Evolutionary conservation across 164 flowering plant species (phyloP).

Genomic region (Annona cherimola): DNA sequence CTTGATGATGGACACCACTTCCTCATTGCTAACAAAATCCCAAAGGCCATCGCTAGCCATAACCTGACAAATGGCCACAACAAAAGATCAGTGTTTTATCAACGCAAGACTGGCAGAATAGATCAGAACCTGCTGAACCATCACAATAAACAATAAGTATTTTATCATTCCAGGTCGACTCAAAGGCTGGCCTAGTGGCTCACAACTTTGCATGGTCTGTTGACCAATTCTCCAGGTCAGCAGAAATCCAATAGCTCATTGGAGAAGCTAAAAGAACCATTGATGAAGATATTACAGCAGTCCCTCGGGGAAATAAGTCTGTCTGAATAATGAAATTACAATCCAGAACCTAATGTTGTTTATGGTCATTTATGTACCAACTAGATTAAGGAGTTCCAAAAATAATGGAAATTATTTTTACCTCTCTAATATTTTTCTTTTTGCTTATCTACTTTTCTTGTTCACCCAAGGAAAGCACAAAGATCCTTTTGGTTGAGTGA

Average conservation of each 20-base stretch:
- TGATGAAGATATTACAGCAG: too few species aligned
- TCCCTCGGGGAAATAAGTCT: too few species aligned
- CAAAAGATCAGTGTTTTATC: neutral
- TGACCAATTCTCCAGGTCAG: neutral
- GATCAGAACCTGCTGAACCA: slow-evolving; percentile 54
- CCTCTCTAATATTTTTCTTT: neutral
- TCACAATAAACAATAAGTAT: neutral
- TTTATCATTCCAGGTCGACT: neutral
- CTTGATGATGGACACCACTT: slow-evolving; percentile 62
- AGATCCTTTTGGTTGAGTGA: neutral
- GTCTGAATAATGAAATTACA: too few species aligned
- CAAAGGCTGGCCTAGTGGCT: neutral
- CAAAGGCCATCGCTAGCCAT: slow-evolving; percentile 98
- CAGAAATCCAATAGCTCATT: neutral
- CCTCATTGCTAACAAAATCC: slow-evolving; percentile 75
- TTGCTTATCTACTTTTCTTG: neutral
- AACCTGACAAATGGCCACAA: slow-evolving; percentile 39
- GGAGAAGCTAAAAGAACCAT: neutral
- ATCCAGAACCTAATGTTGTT: too few species aligned
- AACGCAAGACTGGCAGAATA: neutral
- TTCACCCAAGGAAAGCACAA: neutral
- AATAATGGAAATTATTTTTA: neutral
- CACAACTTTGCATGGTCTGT: neutral
- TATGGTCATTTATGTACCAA: too few species aligned
- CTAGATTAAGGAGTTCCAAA: neutral